A percentile compares a stretch with the other conserved stretches of the same genome.
Conservation (phyloP, 352 stramenopile genomes). For the Peronospora belbahrii region DNA sequence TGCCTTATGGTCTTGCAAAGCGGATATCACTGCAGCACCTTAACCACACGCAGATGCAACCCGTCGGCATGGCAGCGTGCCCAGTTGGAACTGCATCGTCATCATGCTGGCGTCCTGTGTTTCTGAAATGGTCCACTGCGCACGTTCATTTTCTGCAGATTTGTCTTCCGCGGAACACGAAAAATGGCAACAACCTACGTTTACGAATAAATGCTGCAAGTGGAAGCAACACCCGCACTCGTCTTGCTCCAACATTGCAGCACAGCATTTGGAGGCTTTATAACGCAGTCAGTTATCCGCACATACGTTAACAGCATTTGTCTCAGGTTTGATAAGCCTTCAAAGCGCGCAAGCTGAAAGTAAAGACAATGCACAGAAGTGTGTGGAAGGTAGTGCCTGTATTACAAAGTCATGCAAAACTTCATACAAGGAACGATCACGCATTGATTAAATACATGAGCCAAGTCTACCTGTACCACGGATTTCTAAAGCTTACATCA, state of each 20-base stretch:
- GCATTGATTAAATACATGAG: too few species aligned
- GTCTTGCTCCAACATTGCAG: constrained; percentile 56
- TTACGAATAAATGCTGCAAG: constrained; percentile 68
- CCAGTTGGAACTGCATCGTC: constrained; percentile 78
- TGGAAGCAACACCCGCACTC: constrained; percentile 74
- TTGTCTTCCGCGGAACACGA: constrained; percentile 45
- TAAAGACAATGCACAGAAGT: too few species aligned
- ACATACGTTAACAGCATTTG: constrained; percentile 29
- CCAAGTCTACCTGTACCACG: too few species aligned
- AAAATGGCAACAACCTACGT: constrained; percentile 35
- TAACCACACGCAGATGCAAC: constrained; percentile 65
- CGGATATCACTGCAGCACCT: constrained; percentile 76
- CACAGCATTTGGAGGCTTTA: constrained; percentile 62
- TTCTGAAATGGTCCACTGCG: constrained; percentile 68
- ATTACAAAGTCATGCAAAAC: too few species aligned
- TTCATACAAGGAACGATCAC: too few species aligned
- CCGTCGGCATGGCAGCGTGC: constrained; percentile 49
- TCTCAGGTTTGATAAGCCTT: too few species aligned
- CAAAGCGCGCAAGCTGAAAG: too few species aligned
- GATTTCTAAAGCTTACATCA: too few species aligned
- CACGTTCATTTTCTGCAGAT: constrained; percentile 32
- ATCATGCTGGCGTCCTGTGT: constrained; percentile 78
- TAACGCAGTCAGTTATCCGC: constrained; percentile 65
- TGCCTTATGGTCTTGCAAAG: constrained; percentile 81
- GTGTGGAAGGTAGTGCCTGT: too few species aligned